Conservation (phyloP, 2,329 filamentous ascomycete species). For the Proliferodiscus dingleyae region DNA sequence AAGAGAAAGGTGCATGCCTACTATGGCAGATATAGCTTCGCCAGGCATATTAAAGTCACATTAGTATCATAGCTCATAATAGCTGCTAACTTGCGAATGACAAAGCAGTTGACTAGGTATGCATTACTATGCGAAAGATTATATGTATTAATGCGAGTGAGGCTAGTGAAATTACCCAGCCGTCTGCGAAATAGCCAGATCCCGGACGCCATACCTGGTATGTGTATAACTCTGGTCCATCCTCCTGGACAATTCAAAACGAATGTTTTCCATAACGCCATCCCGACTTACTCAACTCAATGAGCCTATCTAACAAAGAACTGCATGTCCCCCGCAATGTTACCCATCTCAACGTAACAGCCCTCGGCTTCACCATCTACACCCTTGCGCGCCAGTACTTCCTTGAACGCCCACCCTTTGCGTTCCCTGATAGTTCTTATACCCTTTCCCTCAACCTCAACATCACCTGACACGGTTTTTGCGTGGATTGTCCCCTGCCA, state of each 20-base stretch:
- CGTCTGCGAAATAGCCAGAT: too few species aligned
- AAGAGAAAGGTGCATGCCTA: too few species aligned
- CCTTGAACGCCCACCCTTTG: conserved; percentile 19
- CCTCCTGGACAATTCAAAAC: neutral
- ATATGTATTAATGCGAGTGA: too few species aligned
- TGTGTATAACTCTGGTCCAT: too few species aligned
- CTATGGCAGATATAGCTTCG: too few species aligned
- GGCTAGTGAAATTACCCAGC: too few species aligned
- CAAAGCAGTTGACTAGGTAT: too few species aligned
- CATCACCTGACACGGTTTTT: conserved; percentile 22
- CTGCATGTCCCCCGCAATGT: conserved; percentile 20
- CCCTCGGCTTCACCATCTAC: conserved; percentile 20
- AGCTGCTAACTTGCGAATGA: too few species aligned
- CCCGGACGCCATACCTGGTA: too few species aligned
- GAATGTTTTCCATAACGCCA: neutral
- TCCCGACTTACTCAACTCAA: neutral
- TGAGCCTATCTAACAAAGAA: neutral
- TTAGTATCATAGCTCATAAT: too few species aligned
- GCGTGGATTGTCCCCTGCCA: conserved; percentile 26
- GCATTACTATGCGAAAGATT: too few species aligned
- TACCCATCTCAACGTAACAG: conserved; percentile 17
- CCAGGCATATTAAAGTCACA: too few species aligned
- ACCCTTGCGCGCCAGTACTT: conserved; percentile 23
- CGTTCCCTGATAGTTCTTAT: conserved; percentile 19
- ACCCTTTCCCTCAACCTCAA: conserved; percentile 18